phyloP scores from a whole-genome alignment of 768 basidiomycete genomes.

The Lactarius indigo region DNA sequence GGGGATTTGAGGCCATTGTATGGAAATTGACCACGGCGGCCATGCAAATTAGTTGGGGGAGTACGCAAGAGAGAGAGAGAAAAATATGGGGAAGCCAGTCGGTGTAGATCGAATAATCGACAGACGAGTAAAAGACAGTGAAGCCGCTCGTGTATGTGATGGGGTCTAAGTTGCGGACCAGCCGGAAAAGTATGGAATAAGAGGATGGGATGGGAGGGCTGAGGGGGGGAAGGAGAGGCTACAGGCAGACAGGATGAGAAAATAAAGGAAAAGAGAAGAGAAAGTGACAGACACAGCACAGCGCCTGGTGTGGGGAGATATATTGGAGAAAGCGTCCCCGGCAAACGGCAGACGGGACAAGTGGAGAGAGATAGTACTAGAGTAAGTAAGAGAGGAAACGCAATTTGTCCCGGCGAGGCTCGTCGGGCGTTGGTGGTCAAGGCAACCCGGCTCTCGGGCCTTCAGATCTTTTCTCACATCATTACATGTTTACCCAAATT shows the following conservation, averaged over 20 bases:
- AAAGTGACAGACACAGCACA: slow-evolving; percentile 8
- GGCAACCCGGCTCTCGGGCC: slow-evolving; percentile 38
- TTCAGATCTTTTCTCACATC: slow-evolving; percentile 14
- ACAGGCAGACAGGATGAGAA: slow-evolving; percentile 10
- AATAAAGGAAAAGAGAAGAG: slow-evolving; percentile 27
- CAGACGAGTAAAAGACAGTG: slow-evolving; percentile 24
- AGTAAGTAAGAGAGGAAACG: slow-evolving; percentile 18
- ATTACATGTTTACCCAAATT: neutral
- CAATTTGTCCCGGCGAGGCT: slow-evolving; percentile 28
- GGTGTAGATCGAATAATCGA: slow-evolving; percentile 18
- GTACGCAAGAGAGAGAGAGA: slow-evolving; percentile 19
- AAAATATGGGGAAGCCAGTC: slow-evolving; percentile 11
- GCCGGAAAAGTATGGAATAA: slow-evolving; percentile 39
- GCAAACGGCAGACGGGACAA: slow-evolving; percentile 21
- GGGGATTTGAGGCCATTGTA: slow-evolving; percentile 54
- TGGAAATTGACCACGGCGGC: slow-evolving; percentile 29
- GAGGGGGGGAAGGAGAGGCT: slow-evolving; percentile 28
- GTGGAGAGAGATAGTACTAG: slow-evolving; percentile 13
- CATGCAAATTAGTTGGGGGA: slow-evolving; percentile 27
- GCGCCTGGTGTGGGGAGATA: slow-evolving; percentile 24
- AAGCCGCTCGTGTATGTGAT: slow-evolving; percentile 11
- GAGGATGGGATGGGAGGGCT: slow-evolving; percentile 26
- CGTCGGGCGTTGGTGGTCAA: slow-evolving; percentile 49
- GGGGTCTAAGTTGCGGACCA: slow-evolving; percentile 47
- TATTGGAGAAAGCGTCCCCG: slow-evolving; percentile 20